Evolutionary conservation across 2,329 filamentous ascomycete species (phyloP).

Genomic region (Aureobasidium lini): DNA sequence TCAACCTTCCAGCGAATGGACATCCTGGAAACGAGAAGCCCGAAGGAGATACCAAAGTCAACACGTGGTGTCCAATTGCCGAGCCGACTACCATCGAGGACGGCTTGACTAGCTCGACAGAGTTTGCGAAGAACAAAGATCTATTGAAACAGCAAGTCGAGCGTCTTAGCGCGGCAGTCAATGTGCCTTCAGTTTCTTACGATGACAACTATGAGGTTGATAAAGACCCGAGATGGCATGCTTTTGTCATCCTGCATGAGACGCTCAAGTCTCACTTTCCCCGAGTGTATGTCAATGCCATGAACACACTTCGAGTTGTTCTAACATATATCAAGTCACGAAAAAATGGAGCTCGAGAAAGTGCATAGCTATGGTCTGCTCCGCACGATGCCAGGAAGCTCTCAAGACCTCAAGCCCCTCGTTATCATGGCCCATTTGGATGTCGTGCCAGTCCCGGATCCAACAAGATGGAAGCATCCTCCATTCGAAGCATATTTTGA

Average conservation of each 20-base stretch:
- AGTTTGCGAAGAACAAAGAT: neutral
- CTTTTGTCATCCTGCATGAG: constrained; percentile 48
- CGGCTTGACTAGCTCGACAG: neutral
- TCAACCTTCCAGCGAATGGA: neutral
- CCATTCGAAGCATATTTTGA: constrained; percentile 54
- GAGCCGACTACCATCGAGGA: neutral
- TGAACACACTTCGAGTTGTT: neutral
- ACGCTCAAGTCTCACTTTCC: constrained; percentile 48
- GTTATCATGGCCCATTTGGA: constrained; percentile 59
- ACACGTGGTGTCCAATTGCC: constrained; percentile 10
- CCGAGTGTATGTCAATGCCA: constrained; percentile 25
- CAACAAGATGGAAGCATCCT: constrained; percentile 52
- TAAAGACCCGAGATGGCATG: constrained; percentile 51
- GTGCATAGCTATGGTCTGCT: constrained; percentile 54
- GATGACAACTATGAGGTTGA: constrained; percentile 50
- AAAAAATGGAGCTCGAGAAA: constrained; percentile 42
- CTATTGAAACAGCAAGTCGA: constrained; percentile 19
- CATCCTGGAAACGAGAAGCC: neutral
- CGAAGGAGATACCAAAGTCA: neutral
- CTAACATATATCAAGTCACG: constrained; percentile 25
- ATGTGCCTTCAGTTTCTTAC: constrained; percentile 49
- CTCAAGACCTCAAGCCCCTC: constrained; percentile 45
- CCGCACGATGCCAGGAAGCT: constrained; percentile 50
- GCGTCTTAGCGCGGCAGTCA: constrained; percentile 40
- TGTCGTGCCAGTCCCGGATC: constrained; percentile 51